Evolutionary conservation across 2,329 filamentous ascomycete genomes (phyloP), one percentile per base, ranked within the genome.

Genomic region (Aureobasidium mangrovei): DNA sequence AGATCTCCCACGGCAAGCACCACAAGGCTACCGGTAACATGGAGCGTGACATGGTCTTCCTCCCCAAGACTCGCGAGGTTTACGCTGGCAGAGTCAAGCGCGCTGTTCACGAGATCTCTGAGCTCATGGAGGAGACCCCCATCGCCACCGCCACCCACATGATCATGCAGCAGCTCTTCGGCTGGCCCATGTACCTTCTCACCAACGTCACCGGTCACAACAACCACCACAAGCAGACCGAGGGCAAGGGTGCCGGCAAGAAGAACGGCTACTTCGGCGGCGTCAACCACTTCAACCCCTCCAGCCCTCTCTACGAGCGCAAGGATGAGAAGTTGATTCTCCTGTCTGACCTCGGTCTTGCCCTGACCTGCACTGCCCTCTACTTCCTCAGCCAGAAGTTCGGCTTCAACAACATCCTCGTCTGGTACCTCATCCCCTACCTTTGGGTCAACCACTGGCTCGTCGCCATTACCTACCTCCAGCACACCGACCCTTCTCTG

Each of bases 371-470:
- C 54, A 74, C 77, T 57, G 76, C 72, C 49, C 79, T 95, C 57
- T 79, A 80, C 72, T 78, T 78, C 64, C 76, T 96, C 61, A 84
- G 84, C 64, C 83, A 83, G 70, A 86, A 73, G 55, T 96, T 85
- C 63, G 93, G 93, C 66, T 91, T 84, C 77, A 70, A 77, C 68
- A 97, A 96, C 77, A 77, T 97, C 69, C 74, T 87, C 57, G 86
- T 98, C 59, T 97, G 93, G 91, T 98, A 98, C 75, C 83, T 91
- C 66, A 68, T 94, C 56, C 93, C 93, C 36, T 98, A 97, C 71
- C 78, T 96, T 58, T 96, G 91, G 91, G 91, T 96, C 55, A 95
- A 97, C 81, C 90, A 96, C 82, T 97, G 91, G 91, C 86, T 97
- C 55, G 91, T 97, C 62, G 91, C 91, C 70, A 97, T 97, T 72